A percentile compares a stretch with the other conserved stretches of the same genome.
phyloP scores from a whole-genome alignment of 148 eudicot genomes.

The Amaranthus hypochondriacus region DNA sequence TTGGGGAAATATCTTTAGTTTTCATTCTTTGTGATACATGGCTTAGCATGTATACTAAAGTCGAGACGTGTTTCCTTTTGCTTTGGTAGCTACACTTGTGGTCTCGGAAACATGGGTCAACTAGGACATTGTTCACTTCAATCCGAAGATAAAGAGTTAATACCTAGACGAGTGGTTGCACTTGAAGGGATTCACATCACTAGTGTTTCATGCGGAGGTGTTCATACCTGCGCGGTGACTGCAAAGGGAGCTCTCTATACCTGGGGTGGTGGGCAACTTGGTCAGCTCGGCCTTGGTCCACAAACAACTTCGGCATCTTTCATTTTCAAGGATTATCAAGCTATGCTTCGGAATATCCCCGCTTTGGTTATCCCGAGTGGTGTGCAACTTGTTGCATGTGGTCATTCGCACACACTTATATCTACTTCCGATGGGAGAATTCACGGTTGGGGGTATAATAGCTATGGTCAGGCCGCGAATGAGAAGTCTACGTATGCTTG shows the following conservation, averaged over 20 bases:
- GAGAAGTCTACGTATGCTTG: slow-evolving; percentile 89
- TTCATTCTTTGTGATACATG: not conserved
- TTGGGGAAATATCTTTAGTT: not conserved
- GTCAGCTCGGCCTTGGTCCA: slow-evolving; percentile 94
- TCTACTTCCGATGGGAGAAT: slow-evolving; percentile 85
- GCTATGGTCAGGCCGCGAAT: slow-evolving; percentile 96
- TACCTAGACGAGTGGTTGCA: slow-evolving; percentile 87
- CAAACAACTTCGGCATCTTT: slow-evolving; percentile 65
- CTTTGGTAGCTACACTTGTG: slow-evolving; percentile 88
- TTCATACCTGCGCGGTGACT: slow-evolving; percentile 89
- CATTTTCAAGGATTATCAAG: slow-evolving; percentile 48
- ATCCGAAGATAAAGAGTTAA: slow-evolving; percentile 71
- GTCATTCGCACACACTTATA: slow-evolving; percentile 94
- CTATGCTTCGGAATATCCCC: slow-evolving; percentile 74
- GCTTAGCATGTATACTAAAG: not conserved
- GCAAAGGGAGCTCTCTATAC: slow-evolving; percentile 92
- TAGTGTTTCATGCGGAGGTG: slow-evolving; percentile 83
- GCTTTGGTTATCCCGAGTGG: slow-evolving; percentile 68
- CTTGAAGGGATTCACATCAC: slow-evolving; percentile 65
- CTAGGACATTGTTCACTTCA: slow-evolving; percentile 97
- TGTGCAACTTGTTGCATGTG: slow-evolving; percentile 82
- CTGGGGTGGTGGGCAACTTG: slow-evolving; percentile 97
- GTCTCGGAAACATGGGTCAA: slow-evolving; percentile 95
- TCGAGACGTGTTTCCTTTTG: not conserved
- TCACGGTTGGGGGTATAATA: slow-evolving; percentile 97